Conservation (phyloP, 176 grass and related monocot species). For the Oryza meridionalis region DNA sequence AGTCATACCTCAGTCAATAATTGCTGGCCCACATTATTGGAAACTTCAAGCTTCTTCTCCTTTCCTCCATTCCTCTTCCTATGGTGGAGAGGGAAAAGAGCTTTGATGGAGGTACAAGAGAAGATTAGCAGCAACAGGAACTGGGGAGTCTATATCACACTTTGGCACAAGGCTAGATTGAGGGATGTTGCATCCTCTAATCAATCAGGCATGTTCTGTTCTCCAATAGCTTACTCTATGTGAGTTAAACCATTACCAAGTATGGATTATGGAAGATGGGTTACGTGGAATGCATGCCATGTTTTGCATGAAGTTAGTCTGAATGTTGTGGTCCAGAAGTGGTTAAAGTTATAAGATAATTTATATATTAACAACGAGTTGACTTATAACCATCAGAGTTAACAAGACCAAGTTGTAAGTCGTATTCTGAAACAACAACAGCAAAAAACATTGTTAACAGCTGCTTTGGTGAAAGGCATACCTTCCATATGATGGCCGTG, state of each 20-base stretch:
- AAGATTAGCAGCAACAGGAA: background rate
- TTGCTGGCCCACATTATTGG: background rate
- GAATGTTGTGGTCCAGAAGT: slow-evolving; percentile 8
- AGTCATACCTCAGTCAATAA: background rate
- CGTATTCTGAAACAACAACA: slow-evolving; percentile 36
- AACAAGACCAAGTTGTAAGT: slow-evolving; percentile 18
- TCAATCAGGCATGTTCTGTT: background rate
- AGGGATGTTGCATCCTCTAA: background rate
- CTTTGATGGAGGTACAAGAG: background rate
- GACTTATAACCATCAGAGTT: slow-evolving; percentile 19
- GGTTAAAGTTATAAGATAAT: background rate
- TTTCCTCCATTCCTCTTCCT: background rate
- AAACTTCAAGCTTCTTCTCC: background rate
- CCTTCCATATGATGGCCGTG: slow-evolving; percentile 95
- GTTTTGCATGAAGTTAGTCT: background rate
- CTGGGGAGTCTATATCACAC: background rate
- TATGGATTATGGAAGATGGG: background rate
- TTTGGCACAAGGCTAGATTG: background rate
- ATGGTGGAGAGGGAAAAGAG: background rate
- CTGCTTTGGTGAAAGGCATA: slow-evolving; percentile 36
- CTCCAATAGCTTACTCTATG: background rate
- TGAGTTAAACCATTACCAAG: background rate
- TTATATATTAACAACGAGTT: background rate
- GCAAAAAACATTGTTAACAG: background rate
- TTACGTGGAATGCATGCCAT: background rate